Conservation (phyloP, 225 moss, liverwort and hornwort genomes). For the Takakia lepidozioides region DNA sequence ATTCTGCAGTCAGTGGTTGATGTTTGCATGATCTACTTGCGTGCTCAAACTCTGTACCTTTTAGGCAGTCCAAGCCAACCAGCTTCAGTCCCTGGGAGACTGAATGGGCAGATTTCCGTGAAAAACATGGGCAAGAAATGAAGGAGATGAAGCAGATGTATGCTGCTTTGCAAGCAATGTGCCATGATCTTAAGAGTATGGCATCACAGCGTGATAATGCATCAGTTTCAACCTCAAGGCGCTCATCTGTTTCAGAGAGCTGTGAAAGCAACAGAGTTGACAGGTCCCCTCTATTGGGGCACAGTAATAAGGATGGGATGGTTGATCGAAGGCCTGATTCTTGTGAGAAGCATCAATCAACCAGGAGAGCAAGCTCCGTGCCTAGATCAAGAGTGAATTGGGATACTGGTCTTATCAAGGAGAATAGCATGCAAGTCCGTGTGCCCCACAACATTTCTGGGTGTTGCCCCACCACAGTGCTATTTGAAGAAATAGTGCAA, state of each 20-base stretch:
- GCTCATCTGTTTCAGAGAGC: no score
- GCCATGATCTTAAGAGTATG: conserved; percentile 51
- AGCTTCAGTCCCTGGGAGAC: conserved; percentile 26
- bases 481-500: conserved; percentile 49
- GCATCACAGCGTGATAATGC: conserved; percentile 9
- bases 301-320: no score
- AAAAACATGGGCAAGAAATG: conserved; percentile 59
- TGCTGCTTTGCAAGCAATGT: conserved; percentile 48
- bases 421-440: no score
- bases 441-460: conserved; percentile 34
- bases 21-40: neutral
- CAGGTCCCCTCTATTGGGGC: no score
- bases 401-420: no score
- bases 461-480: conserved; percentile 22
- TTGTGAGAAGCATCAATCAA: neutral
- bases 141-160: conserved; percentile 69
- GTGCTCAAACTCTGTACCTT: conserved; percentile 1
- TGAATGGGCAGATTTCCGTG: conserved; percentile 55
- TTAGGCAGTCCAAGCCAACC: conserved; percentile 41
- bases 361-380: conserved; percentile 31
- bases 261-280: no score
- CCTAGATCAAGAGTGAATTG: conserved; percentile 19
- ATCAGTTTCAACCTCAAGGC: no score
- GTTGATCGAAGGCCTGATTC: no score
- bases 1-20: neutral